Percentiles rank a stretch among this genome's conserved stretches.
Evolutionary conservation across 768 basidiomycete genomes (phyloP).

Genomic region (Mycena metata): DNA sequence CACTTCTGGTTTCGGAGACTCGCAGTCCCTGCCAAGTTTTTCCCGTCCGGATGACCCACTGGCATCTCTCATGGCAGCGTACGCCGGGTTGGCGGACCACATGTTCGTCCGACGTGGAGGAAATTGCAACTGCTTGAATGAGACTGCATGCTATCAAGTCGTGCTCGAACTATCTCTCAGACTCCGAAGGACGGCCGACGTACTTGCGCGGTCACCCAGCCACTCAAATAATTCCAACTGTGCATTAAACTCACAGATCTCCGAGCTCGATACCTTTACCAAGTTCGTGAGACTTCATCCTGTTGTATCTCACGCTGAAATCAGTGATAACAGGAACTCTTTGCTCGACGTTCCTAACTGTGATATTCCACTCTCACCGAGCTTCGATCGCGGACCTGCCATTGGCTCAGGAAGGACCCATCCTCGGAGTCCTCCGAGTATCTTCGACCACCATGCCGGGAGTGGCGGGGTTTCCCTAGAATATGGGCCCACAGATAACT

Average conservation of each 20-base stretch:
- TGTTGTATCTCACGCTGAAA: constrained; percentile 10
- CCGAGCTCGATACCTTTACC: constrained; percentile 29
- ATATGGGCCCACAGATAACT: constrained; percentile 18
- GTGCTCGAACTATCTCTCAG: constrained; percentile 34
- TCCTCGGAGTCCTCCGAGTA: constrained; percentile 14
- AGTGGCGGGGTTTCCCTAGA: background rate
- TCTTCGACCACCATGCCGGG: constrained; percentile 16
- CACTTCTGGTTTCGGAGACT: constrained; percentile 1
- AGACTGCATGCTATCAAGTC: constrained; percentile 25
- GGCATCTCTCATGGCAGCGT: constrained; percentile 31
- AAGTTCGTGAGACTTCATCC: constrained; percentile 19
- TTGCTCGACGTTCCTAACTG: constrained; percentile 30
- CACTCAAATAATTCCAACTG: constrained; percentile 27
- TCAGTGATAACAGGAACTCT: constrained; percentile 14
- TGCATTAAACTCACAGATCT: constrained; percentile 25
- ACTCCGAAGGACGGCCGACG: constrained; percentile 30
- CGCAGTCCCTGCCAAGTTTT: constrained; percentile 1
- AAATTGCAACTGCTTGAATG: constrained; percentile 28
- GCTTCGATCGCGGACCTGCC: background rate
- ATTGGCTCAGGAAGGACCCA: background rate
- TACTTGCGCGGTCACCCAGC: constrained; percentile 30
- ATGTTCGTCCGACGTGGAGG: constrained; percentile 27
- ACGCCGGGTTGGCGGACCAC: constrained; percentile 30
- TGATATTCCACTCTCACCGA: constrained; percentile 11
- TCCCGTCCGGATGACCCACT: constrained; percentile 18